phyloP scores from a whole-genome alignment of 371 early-diverging fungal species.

The Amoeboradix gromovi region DNA sequence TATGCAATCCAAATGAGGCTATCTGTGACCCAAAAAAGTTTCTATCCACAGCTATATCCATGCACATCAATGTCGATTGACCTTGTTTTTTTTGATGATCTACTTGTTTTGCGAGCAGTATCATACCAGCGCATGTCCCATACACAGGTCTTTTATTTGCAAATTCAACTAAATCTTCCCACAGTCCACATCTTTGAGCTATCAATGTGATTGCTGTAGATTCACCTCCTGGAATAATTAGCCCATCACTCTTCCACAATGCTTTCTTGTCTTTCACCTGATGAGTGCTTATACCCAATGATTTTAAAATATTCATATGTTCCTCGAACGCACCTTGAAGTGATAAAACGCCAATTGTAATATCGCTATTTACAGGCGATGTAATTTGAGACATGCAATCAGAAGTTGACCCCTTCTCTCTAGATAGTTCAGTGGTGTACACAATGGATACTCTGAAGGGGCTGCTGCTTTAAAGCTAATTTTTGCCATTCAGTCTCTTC shows the following conservation, averaged over 20 bases:
- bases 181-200: slow-evolving; percentile 44
- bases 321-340: slow-evolving; percentile 77
- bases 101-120: slow-evolving; percentile 48
- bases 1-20: slow-evolving; percentile 42
- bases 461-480: too few relatives aligned
- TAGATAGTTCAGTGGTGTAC: too few relatives aligned
- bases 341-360: slow-evolving; percentile 19
- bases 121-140: slow-evolving; percentile 90
- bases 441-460: too few relatives aligned
- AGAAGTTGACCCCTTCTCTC: too few relatives aligned
- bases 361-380: too few relatives aligned
- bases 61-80: slow-evolving; percentile 45
- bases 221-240: slow-evolving; percentile 83
- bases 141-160: slow-evolving; percentile 14
- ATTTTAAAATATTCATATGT: slow-evolving; percentile 44
- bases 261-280: slow-evolving; percentile 35
- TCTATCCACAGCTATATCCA: slow-evolving; percentile 49
- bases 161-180: slow-evolving; percentile 40
- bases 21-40: slow-evolving; percentile 76
- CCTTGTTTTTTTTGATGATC: slow-evolving; percentile 45
- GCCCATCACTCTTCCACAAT: slow-evolving; percentile 42
- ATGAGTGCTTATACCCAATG: slow-evolving; percentile 20
- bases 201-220: slow-evolving; percentile 66
- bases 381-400: too few relatives aligned
- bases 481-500: too few relatives aligned